Evolutionary conservation across 768 basidiomycete genomes (phyloP), one percentile per base, ranked within the genome.

Genomic region (Calocybe cyanea): DNA sequence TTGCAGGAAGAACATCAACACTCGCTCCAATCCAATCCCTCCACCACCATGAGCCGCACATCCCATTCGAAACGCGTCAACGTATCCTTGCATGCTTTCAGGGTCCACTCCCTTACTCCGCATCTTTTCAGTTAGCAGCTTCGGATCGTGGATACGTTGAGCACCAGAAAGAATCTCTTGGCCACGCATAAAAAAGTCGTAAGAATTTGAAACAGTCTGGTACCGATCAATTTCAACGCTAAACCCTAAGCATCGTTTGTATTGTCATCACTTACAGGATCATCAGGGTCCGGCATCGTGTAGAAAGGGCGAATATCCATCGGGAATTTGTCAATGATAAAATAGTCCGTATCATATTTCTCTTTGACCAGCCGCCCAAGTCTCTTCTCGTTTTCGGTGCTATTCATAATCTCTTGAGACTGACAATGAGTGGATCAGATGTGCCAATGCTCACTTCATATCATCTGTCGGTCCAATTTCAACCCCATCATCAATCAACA

Each of bases 111-210:
- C 92, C 62, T 87, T 89, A 53, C 69, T 72, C 48, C 75, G 76
- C 93, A 98, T 97, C 66, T 88, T 81, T 68, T 90, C 79, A 42
- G 72, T 73, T 50, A 98, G 81, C 43, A 97, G 70, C 9, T 68
- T 66, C 4, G 96, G 80, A 55, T 97, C 92, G 68, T 99, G 96
- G 45, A 98, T 85, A 67, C 96, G 92, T 65, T 99, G 96, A 20
- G 95, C 96, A 13, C 96, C 96, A 3, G 95, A 97, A 32, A 98
- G 76, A 59, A 99, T 98, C 66, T 99, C 96, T 68, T 99, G 93
- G 9, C 96, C 96, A 24, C 96, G 82, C 95, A 99, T 97, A 79
- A 99, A 98, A 71, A 99, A 98, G 69, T 99, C 96, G 66, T 98
- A 99, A 18, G 96, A 98, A 68, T 98, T 98, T 41, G 96, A 97